A percentile compares a stretch with the other conserved stretches of the same genome.
Conservation (phyloP, 1,284 basidiomycete genomes). For the Heterobasidion irregulare region DNA sequence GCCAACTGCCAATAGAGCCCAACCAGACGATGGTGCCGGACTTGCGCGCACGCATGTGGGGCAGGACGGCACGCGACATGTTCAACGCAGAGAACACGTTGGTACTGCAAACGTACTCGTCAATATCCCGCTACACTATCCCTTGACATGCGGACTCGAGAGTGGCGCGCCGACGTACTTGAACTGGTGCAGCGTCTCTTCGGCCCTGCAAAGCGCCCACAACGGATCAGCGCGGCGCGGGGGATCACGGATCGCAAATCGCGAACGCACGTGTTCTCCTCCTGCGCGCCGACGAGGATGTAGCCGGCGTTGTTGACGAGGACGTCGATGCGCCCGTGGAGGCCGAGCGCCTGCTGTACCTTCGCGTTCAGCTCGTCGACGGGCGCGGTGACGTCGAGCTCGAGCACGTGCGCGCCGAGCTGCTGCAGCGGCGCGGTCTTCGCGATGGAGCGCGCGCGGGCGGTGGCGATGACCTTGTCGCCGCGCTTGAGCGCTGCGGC, state of each 20-base stretch:
- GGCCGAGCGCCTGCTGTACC: slow-evolving; percentile 25
- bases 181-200: slow-evolving; percentile 22
- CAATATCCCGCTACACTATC: background rate
- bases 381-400: slow-evolving; percentile 23
- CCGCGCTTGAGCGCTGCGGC: slow-evolving; percentile 15
- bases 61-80: slow-evolving; percentile 28
- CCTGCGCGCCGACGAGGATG: slow-evolving; percentile 9
- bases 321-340: slow-evolving; percentile 33
- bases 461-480: slow-evolving; percentile 23
- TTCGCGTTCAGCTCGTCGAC: slow-evolving; percentile 22
- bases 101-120: slow-evolving; percentile 13
- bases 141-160: background rate
- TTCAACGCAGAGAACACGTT: slow-evolving; percentile 31
- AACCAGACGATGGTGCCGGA: slow-evolving; percentile 26
- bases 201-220: slow-evolving; percentile 13
- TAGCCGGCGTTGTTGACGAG: slow-evolving; percentile 41
- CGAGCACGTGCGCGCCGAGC: slow-evolving; percentile 18
- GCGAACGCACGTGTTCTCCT: slow-evolving; percentile 11
- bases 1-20: slow-evolving; percentile 25
- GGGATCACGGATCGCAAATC: background rate
- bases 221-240: slow-evolving; percentile 5
- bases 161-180: slow-evolving; percentile 7
- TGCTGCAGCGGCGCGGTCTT: slow-evolving; percentile 18
- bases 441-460: slow-evolving; percentile 14
- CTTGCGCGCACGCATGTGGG: slow-evolving; percentile 25